Percentiles rank a stretch among this genome's conserved stretches.
phyloP scores from a whole-genome alignment of 768 basidiomycete species.

The Roridomyces roridus region DNA sequence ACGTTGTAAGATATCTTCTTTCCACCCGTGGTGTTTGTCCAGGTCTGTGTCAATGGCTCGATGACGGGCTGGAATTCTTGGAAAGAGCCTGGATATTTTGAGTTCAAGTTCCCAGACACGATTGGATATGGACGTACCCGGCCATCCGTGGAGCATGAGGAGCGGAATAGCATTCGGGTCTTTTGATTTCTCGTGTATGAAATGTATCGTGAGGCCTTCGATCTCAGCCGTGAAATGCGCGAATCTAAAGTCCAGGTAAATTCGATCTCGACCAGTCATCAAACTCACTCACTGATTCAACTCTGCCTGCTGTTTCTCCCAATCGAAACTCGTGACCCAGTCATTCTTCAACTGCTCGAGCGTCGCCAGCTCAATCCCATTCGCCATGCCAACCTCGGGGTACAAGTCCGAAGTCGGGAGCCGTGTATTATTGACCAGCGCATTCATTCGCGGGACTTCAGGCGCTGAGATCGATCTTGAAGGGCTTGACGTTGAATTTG shows the following conservation, averaged over 20 bases:
- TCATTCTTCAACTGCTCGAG: neutral
- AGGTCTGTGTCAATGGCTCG: conserved; percentile 12
- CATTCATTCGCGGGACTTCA: neutral
- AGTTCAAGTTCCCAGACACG: too few relatives aligned
- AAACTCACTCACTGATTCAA: conserved; percentile 4
- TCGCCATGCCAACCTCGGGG: neutral
- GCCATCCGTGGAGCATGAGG: conserved; percentile 19
- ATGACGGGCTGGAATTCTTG: conserved; percentile 15
- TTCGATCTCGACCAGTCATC: too few relatives aligned
- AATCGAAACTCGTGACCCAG: neutral
- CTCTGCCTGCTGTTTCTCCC: neutral
- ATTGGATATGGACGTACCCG: neutral
- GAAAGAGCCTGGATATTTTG: conserved; percentile 10
- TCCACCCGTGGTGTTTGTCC: too few relatives aligned
- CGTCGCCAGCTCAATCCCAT: neutral
- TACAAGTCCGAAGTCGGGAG: conserved; percentile 2
- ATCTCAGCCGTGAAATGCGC: conserved; percentile 20
- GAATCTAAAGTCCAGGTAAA: neutral
- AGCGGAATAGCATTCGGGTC: conserved; percentile 14
- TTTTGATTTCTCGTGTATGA: conserved; percentile 12
- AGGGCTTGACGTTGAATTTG: neutral
- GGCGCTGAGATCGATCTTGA: conserved; percentile 3
- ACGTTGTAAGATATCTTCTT: conserved; percentile 8
- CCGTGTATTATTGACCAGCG: neutral
- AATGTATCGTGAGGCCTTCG: conserved; percentile 18